Percentiles rank a stretch among this genome's conserved stretches.
phyloP scores from a whole-genome alignment of 306 rosid genomes.

The Cicer judaicum region DNA sequence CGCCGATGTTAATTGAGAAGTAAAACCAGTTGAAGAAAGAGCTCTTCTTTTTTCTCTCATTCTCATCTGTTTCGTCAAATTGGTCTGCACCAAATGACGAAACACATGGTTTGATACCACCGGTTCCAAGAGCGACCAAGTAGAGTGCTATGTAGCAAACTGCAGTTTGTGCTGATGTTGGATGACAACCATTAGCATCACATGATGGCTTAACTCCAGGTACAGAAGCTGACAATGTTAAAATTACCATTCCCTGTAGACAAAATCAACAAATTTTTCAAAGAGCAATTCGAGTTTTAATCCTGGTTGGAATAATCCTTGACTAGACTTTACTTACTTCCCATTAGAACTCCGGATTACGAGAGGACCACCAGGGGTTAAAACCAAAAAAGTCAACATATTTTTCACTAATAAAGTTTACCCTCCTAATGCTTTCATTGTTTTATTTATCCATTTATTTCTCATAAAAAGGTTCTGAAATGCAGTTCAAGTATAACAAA shows the following conservation, averaged over 20 bases:
- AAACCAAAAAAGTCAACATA: too few species aligned
- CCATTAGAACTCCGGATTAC: too few species aligned
- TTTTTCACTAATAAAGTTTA: too few species aligned
- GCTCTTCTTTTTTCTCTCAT: constrained; percentile 66
- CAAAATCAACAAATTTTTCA: neutral
- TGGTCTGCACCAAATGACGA: constrained; percentile 89
- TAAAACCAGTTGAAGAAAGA: constrained; percentile 92
- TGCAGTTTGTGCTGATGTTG: constrained; percentile 57
- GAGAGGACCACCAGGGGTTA: too few species aligned
- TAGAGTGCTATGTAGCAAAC: constrained; percentile 64
- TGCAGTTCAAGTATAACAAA: neutral
- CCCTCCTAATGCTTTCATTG: neutral
- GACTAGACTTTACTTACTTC: too few species aligned
- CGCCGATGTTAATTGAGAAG: constrained; percentile 80
- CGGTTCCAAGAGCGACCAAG: constrained; percentile 85
- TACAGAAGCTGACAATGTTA: constrained; percentile 66
- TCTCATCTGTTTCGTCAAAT: constrained; percentile 69
- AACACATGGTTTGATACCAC: constrained; percentile 93
- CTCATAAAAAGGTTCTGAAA: neutral
- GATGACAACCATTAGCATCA: constrained; percentile 57
- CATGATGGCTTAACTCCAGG: constrained; percentile 69
- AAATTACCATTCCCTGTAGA: constrained; percentile 63
- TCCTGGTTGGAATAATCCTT: too few species aligned
- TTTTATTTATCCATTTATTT: neutral
- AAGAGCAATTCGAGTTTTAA: too few species aligned